Evolutionary conservation across 345 rosid species (phyloP).

Genomic region (Stellera chamaejasme): DNA sequence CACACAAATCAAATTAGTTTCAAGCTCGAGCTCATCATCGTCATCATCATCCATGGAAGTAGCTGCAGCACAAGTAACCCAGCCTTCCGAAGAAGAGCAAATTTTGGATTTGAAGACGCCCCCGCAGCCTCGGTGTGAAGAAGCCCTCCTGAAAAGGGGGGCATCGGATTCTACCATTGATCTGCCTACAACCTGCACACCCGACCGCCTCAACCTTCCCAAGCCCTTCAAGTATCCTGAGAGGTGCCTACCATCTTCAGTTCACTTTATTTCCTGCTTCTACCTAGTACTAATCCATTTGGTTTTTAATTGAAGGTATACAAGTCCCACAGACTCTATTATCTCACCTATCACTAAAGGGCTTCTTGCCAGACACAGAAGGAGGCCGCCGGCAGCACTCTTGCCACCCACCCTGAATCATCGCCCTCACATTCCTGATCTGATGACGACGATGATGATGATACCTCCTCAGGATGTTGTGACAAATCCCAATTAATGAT

Average conservation of each 20-base stretch:
- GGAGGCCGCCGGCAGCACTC: conserved; percentile 37
- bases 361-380: conserved; percentile 68
- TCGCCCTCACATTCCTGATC: conserved; percentile 31
- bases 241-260: conserved; percentile 28
- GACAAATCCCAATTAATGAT: neutral
- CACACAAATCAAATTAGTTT: conserved; percentile 10
- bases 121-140: conserved; percentile 15
- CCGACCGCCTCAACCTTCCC: conserved; percentile 62
- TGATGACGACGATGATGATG: no score
- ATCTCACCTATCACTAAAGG: conserved; percentile 79
- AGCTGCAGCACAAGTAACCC: neutral
- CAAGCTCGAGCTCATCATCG: conserved; percentile 23
- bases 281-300: neutral
- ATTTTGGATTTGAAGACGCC: conserved; percentile 9
- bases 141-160: conserved; percentile 7
- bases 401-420: conserved; percentile 58
- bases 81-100: conserved; percentile 12
- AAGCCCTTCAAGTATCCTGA: conserved; percentile 68
- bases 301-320: conserved; percentile 33
- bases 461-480: conserved; percentile 14
- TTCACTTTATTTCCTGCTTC: neutral
- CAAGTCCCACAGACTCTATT: conserved; percentile 87
- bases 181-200: conserved; percentile 39
- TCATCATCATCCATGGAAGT: no score
- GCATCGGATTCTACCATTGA: conserved; percentile 29